Percentiles rank a stretch among this genome's conserved stretches.
Conservation (phyloP, 2,329 filamentous ascomycete genomes). For the Chaetomium sp. region DNA sequence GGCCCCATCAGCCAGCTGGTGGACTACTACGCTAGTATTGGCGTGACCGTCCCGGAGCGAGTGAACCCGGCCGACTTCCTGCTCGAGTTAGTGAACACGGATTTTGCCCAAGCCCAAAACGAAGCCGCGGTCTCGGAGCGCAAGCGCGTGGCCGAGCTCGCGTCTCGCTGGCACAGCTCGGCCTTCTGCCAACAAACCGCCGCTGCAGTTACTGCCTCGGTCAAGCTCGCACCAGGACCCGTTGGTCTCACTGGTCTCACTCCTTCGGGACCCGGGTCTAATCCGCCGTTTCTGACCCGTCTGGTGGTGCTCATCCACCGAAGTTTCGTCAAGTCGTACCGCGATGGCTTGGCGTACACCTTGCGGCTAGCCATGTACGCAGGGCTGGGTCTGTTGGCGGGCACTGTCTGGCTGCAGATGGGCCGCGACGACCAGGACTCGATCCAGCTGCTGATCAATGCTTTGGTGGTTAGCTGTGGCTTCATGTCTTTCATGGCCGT, state of each 20-base stretch:
- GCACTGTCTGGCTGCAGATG: background rate
- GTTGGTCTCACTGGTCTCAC: too few relatives aligned
- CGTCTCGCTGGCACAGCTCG: background rate
- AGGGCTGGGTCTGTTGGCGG: background rate
- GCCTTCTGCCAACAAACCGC: background rate
- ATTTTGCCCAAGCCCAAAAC: background rate
- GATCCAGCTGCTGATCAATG: background rate
- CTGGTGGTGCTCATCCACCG: background rate
- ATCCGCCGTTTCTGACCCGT: background rate
- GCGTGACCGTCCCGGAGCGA: background rate
- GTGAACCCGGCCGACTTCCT: background rate
- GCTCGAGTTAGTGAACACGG: background rate
- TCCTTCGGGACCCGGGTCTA: background rate
- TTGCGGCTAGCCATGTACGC: background rate
- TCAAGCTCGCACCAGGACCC: background rate
- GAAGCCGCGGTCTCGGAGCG: background rate
- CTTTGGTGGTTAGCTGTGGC: background rate
- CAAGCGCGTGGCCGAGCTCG: background rate
- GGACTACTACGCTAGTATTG: background rate
- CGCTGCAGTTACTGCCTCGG: background rate
- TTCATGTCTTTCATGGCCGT: slow-evolving; percentile 1
- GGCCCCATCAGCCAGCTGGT: background rate
- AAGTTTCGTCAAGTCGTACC: background rate
- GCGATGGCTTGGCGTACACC: background rate
- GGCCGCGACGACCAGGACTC: background rate